A percentile compares a stretch with the other conserved stretches of the same genome.
Evolutionary conservation across 257 asterid genomes (phyloP).

Genomic region (Solanum clarkiae): DNA sequence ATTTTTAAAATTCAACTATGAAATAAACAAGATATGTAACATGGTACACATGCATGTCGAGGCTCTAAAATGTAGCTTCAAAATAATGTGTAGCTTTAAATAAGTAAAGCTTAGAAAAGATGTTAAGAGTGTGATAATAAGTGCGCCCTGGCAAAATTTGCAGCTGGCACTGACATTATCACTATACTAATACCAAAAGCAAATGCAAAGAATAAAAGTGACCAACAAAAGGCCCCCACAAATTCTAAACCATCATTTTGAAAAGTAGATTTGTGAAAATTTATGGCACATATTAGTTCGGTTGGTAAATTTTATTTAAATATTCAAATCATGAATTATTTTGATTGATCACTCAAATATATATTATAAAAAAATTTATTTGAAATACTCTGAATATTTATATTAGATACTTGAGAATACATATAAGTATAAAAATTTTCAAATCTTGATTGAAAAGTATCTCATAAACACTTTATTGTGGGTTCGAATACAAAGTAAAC

Average conservation of each 20-base stretch:
- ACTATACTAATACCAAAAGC: conserved; percentile 17
- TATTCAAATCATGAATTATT: no score
- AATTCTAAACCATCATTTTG: neutral
- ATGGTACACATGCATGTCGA: conserved; percentile 25
- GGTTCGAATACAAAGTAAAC: no score
- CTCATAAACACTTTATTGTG: no score
- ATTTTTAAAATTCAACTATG: no score
- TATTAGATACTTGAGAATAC: no score
- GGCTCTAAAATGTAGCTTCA: conserved; percentile 13
- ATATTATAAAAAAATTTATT: no score
- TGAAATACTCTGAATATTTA: no score
- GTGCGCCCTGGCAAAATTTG: conserved; percentile 16
- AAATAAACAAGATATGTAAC: neutral
- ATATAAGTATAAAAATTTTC: no score
- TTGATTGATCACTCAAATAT: no score
- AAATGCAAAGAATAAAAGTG: conserved; percentile 1
- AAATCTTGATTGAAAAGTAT: no score
- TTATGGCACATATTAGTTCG: neutral
- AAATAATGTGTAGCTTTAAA: neutral
- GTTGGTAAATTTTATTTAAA: no score
- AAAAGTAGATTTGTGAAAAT: neutral
- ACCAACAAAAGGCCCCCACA: neutral
- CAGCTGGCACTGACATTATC: conserved; percentile 46
- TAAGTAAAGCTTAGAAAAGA: neutral
- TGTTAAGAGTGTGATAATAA: conserved; percentile 8